These are phyloP conservation scores for Sonneratia alba DNA, from an alignment of 345 rosid genomes.

Conservation along the genomic window DNA sequence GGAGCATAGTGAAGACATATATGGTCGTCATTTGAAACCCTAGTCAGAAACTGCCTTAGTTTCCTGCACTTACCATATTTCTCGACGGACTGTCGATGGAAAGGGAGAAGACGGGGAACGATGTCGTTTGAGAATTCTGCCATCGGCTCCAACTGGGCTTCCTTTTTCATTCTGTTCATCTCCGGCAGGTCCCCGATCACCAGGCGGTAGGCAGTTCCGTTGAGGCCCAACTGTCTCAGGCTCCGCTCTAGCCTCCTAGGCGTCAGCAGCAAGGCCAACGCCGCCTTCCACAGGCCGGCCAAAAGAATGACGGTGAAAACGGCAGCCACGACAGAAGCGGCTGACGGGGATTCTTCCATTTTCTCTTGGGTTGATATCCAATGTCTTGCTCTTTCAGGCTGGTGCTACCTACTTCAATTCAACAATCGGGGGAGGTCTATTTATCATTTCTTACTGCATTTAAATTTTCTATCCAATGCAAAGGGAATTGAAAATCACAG, in stretches of 20 bases:
- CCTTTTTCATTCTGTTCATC: constrained; percentile 10
- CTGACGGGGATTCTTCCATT: not conserved
- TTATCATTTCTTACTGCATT: no score
- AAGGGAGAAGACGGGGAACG: constrained; percentile 30
- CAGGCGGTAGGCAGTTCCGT: constrained; percentile 29
- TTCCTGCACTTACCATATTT: constrained; percentile 18
- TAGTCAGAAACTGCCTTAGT: not conserved
- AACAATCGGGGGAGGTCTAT: not conserved
- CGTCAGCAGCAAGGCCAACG: constrained; percentile 37
- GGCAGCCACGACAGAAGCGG: not conserved
- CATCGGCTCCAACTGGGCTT: constrained; percentile 26
- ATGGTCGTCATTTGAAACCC: not conserved
- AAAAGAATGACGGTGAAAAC: not conserved
- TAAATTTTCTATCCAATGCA: no score
- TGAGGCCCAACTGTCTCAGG: constrained; percentile 36
- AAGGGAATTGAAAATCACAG: no score
- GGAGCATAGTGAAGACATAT: no score
- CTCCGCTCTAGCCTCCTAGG: constrained; percentile 37
- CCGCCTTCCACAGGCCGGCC: constrained; percentile 15
- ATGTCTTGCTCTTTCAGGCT: no score
- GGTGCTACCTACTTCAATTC: no score
- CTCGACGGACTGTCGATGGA: constrained; percentile 18
- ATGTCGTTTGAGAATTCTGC: constrained; percentile 21
- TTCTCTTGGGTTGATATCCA: not conserved
- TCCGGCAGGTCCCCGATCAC: constrained; percentile 33